Evolutionary conservation across 805 yeast genomes (phyloP).

Genomic region (Clavispora carvajalis): DNA sequence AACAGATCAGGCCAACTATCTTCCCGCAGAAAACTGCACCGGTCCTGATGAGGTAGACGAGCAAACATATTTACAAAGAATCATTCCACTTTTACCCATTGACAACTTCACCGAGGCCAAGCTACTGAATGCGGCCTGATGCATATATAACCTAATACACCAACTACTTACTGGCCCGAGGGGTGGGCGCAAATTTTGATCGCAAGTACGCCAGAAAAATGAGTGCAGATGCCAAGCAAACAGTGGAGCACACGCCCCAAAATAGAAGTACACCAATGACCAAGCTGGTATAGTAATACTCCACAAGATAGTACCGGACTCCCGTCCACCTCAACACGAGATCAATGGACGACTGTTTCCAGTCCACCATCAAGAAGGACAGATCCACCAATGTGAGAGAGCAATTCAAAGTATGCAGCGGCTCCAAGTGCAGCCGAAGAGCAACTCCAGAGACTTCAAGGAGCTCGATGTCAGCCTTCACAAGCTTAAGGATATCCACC

Average conservation of each 20-base stretch:
- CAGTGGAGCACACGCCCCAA: conserved; percentile 30
- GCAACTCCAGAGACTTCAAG: conserved; percentile 9
- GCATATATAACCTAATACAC: neutral
- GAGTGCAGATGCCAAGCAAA: conserved; percentile 25
- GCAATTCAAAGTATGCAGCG: conserved; percentile 5
- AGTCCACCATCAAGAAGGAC: conserved; percentile 8
- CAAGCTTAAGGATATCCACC: conserved; percentile 16
- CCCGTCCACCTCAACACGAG: conserved; percentile 36
- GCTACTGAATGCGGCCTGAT: conserved; percentile 11
- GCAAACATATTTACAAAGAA: conserved; percentile 28
- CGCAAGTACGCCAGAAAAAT: conserved; percentile 15
- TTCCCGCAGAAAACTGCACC: conserved; percentile 4
- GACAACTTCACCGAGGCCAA: conserved; percentile 21
- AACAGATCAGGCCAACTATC: conserved; percentile 11
- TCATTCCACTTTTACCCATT: conserved; percentile 36
- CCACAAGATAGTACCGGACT: conserved; percentile 34
- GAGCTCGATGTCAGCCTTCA: conserved; percentile 10
- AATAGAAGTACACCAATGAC: conserved; percentile 32
- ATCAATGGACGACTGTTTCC: conserved; percentile 15
- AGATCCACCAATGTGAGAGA: conserved; percentile 1
- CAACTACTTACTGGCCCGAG: neutral
- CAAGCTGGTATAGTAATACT: conserved; percentile 28
- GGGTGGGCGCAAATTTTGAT: neutral
- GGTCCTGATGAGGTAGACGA: conserved; percentile 20
- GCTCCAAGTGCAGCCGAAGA: neutral